Evolutionary conservation across 2,329 filamentous ascomycete genomes (phyloP).

Genomic region (Xylaria sp.): DNA sequence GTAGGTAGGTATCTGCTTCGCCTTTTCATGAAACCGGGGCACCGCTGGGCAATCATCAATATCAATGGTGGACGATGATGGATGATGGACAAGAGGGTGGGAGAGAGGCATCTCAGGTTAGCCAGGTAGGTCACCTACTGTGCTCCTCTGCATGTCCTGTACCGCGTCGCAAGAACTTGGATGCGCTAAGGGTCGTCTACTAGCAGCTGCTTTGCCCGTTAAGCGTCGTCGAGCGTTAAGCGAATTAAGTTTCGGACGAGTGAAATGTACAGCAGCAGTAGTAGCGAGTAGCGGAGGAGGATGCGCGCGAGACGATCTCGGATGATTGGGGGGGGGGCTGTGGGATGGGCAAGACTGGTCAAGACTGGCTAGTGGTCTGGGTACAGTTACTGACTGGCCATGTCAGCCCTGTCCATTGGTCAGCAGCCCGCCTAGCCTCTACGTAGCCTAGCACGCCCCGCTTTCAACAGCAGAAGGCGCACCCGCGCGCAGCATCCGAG

Average conservation of each 20-base stretch:
- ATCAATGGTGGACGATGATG: not conserved
- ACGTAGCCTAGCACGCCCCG: conserved; percentile 38
- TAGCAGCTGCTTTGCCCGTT: conserved; percentile 18
- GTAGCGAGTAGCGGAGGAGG: conserved; percentile 12
- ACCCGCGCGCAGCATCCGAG: not conserved
- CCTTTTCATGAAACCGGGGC: not conserved
- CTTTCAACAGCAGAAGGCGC: conserved; percentile 25
- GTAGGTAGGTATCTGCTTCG: conserved; percentile 6
- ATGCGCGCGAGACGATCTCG: conserved; percentile 32
- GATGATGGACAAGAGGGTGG: not conserved
- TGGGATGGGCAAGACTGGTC: conserved; percentile 18
- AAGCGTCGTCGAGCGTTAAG: conserved; percentile 33
- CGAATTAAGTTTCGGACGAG: conserved; percentile 35
- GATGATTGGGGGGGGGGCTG: conserved; percentile 28
- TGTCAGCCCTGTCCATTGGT: conserved; percentile 39
- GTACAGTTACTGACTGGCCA: conserved; percentile 13
- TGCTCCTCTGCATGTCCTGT: not conserved
- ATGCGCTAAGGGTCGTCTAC: conserved; percentile 3
- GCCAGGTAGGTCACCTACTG: no score
- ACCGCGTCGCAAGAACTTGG: conserved; percentile 4
- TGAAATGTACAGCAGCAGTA: conserved; percentile 1
- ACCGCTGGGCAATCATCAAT: not conserved
- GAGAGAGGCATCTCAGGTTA: not conserved
- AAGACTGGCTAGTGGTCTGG: not conserved
- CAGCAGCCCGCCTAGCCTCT: conserved; percentile 28